Conservation (phyloP, 192 early-diverging fungal genomes). For the Ambispora gerdemannii region DNA sequence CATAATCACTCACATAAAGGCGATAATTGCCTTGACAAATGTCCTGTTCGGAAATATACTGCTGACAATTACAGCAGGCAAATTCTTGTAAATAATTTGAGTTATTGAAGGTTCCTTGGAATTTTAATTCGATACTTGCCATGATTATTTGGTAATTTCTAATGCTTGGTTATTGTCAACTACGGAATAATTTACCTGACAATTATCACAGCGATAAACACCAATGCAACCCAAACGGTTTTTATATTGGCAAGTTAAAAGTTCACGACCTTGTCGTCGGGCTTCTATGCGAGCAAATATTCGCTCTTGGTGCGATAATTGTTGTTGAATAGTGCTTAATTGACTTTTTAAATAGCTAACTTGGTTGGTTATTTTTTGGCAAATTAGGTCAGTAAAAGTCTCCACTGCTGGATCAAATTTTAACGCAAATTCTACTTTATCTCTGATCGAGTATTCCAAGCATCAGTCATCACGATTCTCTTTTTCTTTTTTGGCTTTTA, state of each 20-base stretch:
- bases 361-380: conserved; percentile 1
- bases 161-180: neutral
- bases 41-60: conserved; percentile 3
- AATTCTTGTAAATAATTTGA: conserved; percentile 22
- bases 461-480: neutral
- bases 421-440: conserved; percentile 15
- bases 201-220: conserved; percentile 13
- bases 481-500: neutral
- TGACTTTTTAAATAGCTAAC: conserved; percentile 11
- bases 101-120: neutral
- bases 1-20: conserved; percentile 22
- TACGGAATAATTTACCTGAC: conserved; percentile 8
- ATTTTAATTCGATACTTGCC: conserved; percentile 28
- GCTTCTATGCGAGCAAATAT: conserved; percentile 3
- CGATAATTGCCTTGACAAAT: conserved; percentile 14
- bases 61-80: conserved; percentile 7
- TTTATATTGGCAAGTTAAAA: neutral
- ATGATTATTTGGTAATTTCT: conserved; percentile 25
- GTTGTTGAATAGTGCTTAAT: conserved; percentile 10
- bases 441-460: conserved; percentile 2
- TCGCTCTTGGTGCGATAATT: conserved; percentile 15
- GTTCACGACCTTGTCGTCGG: neutral
- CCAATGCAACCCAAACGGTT: conserved; percentile 8
- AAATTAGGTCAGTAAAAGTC: conserved; percentile 4
- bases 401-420: conserved; percentile 8